Evolutionary conservation across 495 filamentous ascomycete genomes (phyloP).

Genomic region (Ascobolus immersus): DNA sequence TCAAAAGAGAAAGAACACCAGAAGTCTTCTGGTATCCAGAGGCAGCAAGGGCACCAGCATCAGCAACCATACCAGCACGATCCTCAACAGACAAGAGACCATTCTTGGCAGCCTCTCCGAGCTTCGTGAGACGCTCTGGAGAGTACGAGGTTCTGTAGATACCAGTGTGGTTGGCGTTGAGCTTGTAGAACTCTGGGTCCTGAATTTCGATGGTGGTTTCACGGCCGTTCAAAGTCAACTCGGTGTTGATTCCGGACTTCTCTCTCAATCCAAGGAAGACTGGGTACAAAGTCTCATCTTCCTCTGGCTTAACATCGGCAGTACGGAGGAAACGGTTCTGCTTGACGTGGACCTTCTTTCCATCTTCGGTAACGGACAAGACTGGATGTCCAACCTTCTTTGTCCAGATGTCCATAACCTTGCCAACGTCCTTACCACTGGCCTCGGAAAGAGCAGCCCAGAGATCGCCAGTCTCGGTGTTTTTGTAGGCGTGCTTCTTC

Average conservation of each 20-base stretch:
- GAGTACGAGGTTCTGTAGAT: conserved; percentile 50
- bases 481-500: conserved; percentile 80
- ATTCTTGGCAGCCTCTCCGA: conserved; percentile 59
- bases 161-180: conserved; percentile 52
- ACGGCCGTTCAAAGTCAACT: conserved; percentile 40
- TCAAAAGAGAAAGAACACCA: conserved; percentile 57
- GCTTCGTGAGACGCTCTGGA: conserved; percentile 39
- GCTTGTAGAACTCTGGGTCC: conserved; percentile 45
- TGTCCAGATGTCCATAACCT: conserved; percentile 57
- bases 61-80: conserved; percentile 83
- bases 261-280: conserved; percentile 46
- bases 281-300: conserved; percentile 53
- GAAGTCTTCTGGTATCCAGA: conserved; percentile 88
- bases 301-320: conserved; percentile 55
- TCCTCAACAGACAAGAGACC: conserved; percentile 80
- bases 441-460: conserved; percentile 77
- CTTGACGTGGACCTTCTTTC: conserved; percentile 37
- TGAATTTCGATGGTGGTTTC: conserved; percentile 45
- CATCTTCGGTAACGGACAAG: conserved; percentile 32
- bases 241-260: conserved; percentile 35
- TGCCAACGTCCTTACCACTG: conserved; percentile 67
- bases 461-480: conserved; percentile 62
- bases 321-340: conserved; percentile 56
- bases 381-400: conserved; percentile 56
- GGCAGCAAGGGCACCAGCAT: conserved; percentile 69